These are phyloP conservation scores for Tubosaeta sp. DNA, from an alignment of 768 basidiomycete species.

Conservation along the genomic window DNA sequence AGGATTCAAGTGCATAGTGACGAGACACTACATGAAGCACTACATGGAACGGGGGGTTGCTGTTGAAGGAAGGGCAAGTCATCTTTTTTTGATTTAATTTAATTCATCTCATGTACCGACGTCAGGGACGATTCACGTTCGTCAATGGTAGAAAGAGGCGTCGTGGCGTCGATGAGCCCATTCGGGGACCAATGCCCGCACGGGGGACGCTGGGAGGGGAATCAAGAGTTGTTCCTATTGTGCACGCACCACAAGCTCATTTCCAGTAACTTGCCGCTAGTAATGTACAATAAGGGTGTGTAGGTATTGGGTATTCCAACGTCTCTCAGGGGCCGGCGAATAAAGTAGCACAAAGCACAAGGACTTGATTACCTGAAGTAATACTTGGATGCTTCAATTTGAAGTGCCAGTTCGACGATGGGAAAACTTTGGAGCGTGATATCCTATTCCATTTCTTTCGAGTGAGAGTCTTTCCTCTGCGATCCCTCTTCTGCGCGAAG, in stretches of 20 bases:
- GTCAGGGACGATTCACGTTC: slow-evolving; percentile 12
- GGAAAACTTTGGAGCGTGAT: slow-evolving; percentile 47
- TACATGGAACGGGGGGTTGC: slow-evolving; percentile 18
- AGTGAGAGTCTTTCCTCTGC: slow-evolving; percentile 24
- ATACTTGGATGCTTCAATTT: not conserved
- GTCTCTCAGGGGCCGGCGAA: too few relatives aligned
- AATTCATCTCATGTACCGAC: not conserved
- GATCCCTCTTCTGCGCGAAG: slow-evolving; percentile 15
- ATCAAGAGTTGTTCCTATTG: slow-evolving; percentile 20
- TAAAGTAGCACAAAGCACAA: too few relatives aligned
- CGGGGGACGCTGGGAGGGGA: slow-evolving; percentile 24
- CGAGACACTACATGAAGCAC: slow-evolving; percentile 25
- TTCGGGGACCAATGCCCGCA: slow-evolving; percentile 22
- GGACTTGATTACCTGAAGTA: too few relatives aligned
- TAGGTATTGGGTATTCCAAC: not conserved
- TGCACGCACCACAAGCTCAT: slow-evolving; percentile 14
- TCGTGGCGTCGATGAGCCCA: not conserved
- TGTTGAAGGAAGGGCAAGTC: slow-evolving; percentile 17
- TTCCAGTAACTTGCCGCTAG: slow-evolving; percentile 3
- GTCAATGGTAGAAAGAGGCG: slow-evolving; percentile 5
- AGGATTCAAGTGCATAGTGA: slow-evolving; percentile 25
- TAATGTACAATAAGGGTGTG: not conserved
- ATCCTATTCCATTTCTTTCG: slow-evolving; percentile 40
- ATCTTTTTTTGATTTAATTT: not conserved
- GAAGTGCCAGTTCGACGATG: slow-evolving; percentile 25